A percentile compares a stretch with the other conserved stretches of the same genome.
Evolutionary conservation across 805 yeast genomes (phyloP).

Genomic region (Monosporozyma aquatica): DNA sequence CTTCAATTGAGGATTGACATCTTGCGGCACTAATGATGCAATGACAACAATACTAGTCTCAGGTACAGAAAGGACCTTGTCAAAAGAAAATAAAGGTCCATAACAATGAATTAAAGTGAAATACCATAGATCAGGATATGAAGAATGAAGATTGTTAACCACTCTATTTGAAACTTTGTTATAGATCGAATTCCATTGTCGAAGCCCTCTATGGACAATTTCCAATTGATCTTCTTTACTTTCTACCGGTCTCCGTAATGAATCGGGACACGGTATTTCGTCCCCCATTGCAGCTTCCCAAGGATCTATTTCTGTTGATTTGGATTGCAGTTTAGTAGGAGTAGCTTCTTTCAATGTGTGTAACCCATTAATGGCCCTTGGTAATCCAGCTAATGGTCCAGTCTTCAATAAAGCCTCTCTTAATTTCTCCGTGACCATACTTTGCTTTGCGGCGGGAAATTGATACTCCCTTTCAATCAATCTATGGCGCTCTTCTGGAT

Average conservation of each 20-base stretch:
- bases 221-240: conserved; percentile 7
- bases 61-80: conserved; percentile 48
- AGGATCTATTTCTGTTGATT: conserved; percentile 15
- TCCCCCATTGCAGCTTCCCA: conserved; percentile 20
- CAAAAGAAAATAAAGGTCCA: conserved; percentile 64
- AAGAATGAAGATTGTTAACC: conserved; percentile 51
- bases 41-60: conserved; percentile 74
- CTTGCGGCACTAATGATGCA: conserved; percentile 80
- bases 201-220: conserved; percentile 40
- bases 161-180: conserved; percentile 66
- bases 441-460: conserved; percentile 15
- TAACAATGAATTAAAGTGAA: conserved; percentile 66
- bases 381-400: conserved; percentile 74
- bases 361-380: conserved; percentile 74
- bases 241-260: conserved; percentile 8
- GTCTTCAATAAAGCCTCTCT: conserved; percentile 75
- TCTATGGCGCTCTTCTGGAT: conserved; percentile 3
- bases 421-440: conserved; percentile 40
- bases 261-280: conserved; percentile 9
- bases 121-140: conserved; percentile 82
- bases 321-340: conserved; percentile 37
- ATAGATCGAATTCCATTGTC: conserved; percentile 67
- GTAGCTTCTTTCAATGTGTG: conserved; percentile 55
- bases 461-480: conserved; percentile 16
- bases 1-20: conserved; percentile 84